These are phyloP conservation scores for Phytophthora vignae DNA, from an alignment of 352 stramenopile species.

Conservation along the genomic window DNA sequence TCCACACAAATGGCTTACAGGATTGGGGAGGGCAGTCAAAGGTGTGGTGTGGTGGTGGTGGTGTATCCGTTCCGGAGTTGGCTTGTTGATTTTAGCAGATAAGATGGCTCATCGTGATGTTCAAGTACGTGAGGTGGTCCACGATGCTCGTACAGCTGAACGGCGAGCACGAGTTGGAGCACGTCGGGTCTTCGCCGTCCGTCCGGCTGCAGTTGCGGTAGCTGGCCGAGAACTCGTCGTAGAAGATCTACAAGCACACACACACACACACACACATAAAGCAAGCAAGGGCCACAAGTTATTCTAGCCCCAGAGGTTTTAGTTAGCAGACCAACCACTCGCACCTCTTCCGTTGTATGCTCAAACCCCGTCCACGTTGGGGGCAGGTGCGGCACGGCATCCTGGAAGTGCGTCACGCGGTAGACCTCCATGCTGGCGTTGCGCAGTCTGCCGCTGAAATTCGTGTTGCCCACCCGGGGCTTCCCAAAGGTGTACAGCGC, in stretches of 20 bases:
- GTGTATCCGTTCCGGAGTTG: neutral
- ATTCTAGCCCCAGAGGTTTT: neutral
- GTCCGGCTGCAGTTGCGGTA: conserved; percentile 67
- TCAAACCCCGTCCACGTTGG: conserved; percentile 81
- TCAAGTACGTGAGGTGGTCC: conserved; percentile 89
- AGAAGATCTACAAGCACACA: conserved; percentile 65
- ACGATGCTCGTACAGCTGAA: conserved; percentile 85
- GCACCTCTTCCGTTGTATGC: conserved; percentile 77
- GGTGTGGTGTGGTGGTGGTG: too few species aligned
- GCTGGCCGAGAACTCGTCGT: conserved; percentile 75
- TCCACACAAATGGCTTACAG: neutral
- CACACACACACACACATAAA: conserved; percentile 3
- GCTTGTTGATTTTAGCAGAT: conserved; percentile 66
- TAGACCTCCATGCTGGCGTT: conserved; percentile 69
- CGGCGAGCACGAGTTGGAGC: conserved; percentile 75
- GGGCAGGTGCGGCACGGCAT: conserved; percentile 81
- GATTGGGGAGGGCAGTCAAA: conserved; percentile 17
- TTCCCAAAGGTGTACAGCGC: conserved; percentile 82
- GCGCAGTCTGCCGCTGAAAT: conserved; percentile 66
- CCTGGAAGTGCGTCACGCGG: conserved; percentile 80
- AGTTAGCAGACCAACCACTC: neutral
- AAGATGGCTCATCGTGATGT: conserved; percentile 90
- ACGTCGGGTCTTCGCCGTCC: conserved; percentile 72
- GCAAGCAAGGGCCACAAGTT: conserved; percentile 8
- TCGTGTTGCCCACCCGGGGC: conserved; percentile 74